Percentiles rank a stretch among this genome's conserved stretches.
phyloP scores from a whole-genome alignment of 257 asterid species.

The Parsonsia alboflavescens region DNA sequence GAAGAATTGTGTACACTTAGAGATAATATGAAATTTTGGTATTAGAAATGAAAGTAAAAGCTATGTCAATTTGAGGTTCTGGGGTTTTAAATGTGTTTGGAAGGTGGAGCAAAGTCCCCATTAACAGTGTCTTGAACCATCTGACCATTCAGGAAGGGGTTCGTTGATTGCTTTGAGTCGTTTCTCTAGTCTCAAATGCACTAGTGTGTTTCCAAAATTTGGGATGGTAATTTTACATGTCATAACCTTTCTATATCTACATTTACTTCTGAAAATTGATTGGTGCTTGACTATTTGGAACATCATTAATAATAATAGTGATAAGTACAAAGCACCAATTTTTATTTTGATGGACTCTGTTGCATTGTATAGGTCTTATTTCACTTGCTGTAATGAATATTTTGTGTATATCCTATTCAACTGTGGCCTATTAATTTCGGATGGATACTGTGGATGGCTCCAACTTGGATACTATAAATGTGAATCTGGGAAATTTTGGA shows the following conservation, averaged over 20 bases:
- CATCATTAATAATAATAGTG: neutral
- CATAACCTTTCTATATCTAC: neutral
- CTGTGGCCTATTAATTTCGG: slow-evolving; percentile 13
- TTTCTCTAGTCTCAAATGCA: neutral
- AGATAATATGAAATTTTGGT: neutral
- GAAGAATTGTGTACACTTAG: neutral
- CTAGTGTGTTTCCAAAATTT: neutral
- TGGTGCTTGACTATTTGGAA: neutral
- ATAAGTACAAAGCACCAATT: neutral
- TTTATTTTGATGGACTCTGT: neutral
- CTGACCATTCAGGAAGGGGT: neutral
- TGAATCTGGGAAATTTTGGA: slow-evolving; percentile 20
- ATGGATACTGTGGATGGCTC: slow-evolving; percentile 25
- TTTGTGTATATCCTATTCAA: neutral
- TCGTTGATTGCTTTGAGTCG: neutral
- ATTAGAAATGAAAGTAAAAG: neutral
- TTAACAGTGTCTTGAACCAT: neutral
- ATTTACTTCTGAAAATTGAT: neutral
- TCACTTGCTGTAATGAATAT: neutral
- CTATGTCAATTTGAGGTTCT: neutral
- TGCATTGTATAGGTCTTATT: neutral
- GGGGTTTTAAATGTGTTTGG: neutral
- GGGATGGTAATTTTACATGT: neutral
- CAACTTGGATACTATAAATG: slow-evolving; percentile 12
- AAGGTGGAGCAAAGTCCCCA: neutral